Conservation (phyloP, 1,284 basidiomycete species). For the Moesziomyces globuligerus region DNA sequence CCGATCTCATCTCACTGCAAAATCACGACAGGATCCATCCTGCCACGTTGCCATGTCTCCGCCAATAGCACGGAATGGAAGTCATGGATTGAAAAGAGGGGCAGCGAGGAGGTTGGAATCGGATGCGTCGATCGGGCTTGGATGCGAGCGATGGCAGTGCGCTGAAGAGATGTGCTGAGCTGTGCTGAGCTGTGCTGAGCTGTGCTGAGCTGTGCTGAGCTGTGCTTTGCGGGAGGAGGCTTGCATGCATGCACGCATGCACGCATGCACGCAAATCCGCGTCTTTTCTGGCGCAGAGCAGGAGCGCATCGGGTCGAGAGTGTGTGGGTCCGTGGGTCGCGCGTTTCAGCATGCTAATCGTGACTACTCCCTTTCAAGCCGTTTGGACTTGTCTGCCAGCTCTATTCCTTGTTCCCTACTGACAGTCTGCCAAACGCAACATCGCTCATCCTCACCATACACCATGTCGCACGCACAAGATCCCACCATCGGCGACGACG, state of each 20-base stretch:
- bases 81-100: too few species aligned
- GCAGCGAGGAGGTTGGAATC: too few species aligned
- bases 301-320: background rate
- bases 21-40: too few species aligned
- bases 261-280: background rate
- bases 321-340: background rate
- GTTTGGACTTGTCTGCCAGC: background rate
- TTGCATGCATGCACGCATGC: background rate
- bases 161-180: background rate
- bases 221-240: background rate
- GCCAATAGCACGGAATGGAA: too few species aligned
- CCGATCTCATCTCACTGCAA: background rate
- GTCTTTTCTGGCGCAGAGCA: too few species aligned
- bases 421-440: constrained; percentile 4
- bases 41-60: too few species aligned
- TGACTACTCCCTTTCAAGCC: background rate
- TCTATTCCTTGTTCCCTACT: background rate
- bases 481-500: constrained; percentile 45
- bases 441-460: background rate
- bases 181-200: background rate
- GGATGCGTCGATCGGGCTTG: background rate
- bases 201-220: background rate
- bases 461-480: constrained; percentile 53
- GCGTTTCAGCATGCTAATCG: background rate
- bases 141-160: too few species aligned